Evolutionary conservation across 2,329 filamentous ascomycete genomes (phyloP), one percentile per base, ranked within the genome.

Genomic region (Ceratocystis eucalypticola): DNA sequence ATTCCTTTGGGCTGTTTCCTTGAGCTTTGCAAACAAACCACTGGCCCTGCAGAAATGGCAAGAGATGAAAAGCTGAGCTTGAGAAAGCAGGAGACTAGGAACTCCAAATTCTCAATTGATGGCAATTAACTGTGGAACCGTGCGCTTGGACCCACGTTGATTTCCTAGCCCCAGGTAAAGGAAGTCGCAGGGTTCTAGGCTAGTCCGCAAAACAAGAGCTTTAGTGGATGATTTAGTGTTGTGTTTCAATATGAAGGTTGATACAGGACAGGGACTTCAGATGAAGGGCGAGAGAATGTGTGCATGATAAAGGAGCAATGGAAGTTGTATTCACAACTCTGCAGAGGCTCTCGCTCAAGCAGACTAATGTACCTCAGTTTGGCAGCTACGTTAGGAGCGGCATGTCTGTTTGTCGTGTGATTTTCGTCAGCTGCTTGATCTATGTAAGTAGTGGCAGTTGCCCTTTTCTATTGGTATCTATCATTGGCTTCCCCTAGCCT

Each of bases 91-190:
- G n/a, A 20, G 48, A 50, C 48, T 8, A 37, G 33, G 25, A n/a
- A 10, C 55, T 59, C 25, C 53, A 59, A 30, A 59, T 33, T 59
- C 28, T 15, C 55, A 59, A n/a, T 37, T 37, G 55, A 53, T 59
- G 30, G 55, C 55, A 59, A 59, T 59, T 28, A 63, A 41, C 41
- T 48, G 22, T 63, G 61, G 61, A 63, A 50, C 61, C 15, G 61
- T 63, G 61, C 61, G 61, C 61, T 63, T 63, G 61, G 61, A 25
- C 61, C 61, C 30, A 33, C 25, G n/a, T 50, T 63, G 61, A 63
- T 50, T 63, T 63, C 41, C 41, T 63, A 50, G 61, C 46, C 22
- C 46, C 25, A 46, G 61, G 20, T 48, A 25, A 33, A 33, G 61
- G 61, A 46, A 50, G 45, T 44, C 33, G 44, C 55, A 59, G 55